Base-by-base conservation (phyloP, 1,139 yeast genomes). In the Tardiomyces depauwii region DNA sequence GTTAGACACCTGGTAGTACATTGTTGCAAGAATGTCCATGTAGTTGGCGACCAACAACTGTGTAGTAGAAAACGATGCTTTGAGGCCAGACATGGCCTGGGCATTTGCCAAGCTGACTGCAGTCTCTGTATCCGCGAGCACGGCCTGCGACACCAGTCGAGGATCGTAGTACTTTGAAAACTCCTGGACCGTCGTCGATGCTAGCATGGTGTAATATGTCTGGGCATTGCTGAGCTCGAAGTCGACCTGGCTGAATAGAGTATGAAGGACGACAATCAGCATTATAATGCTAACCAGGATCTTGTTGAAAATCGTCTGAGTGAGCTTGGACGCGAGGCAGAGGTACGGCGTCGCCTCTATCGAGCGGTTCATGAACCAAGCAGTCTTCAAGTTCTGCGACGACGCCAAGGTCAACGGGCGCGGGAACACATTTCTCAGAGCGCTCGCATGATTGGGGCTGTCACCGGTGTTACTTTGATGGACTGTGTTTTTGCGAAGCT, bases 311-410 rank as follows among this genome's bases (percentile, higher is more conserved):
- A 51, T 5, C 1, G 42, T 21, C 23, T 55, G 59, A 11, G 49
- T 45, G 12, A 57, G 43, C 12, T 42, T 47, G 2, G 57, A 51
- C 18, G 46, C 43, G 7, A 56, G 45, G 41, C 61, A 48, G 13
- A 55, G 42, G 40, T 57, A 56, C 5, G 56, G 50, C 1, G 59
- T 57, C 12, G 46, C 44, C 9, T 43, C 47, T 13, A 45, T 46
- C 10, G 36, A 12, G 5, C 36, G 36, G 11, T 30, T 30, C n/a
- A 30, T 30, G 36, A 30, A 30, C 36, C 36, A 30, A 5, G 36
- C 4, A 4, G 36, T 30, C 10, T 30, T 30, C 16, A 30, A 11
- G 16, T 14, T 12, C 7, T 21, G 25, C 11, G 36, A 13, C 10
- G 36, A 30, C 5, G 36, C 36, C 11, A 30, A 14, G 10, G 36